Evolutionary conservation across 495 filamentous ascomycete species (phyloP), one percentile per base, ranked within the genome.

Genomic region (Hypoxylon lienhwacheense): DNA sequence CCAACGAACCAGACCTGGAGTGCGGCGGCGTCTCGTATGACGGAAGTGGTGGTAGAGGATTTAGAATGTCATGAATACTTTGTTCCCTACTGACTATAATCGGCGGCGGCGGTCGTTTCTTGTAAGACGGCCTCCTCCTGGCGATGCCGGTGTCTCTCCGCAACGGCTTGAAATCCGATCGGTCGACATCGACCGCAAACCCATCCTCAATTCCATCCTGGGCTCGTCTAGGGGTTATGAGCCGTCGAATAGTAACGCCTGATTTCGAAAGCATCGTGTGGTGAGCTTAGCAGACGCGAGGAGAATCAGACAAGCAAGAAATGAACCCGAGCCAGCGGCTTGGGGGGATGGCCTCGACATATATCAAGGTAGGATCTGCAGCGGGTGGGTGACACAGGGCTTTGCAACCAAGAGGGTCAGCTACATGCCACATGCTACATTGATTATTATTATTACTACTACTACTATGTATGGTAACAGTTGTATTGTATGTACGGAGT

Each of bases 1-100:
- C 71, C 59, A 77, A 73, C 64, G 76, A 81, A 46, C 71, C 74
- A 15, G 65, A 65, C 14, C 74, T 80, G 14, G 77, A 75, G 48
- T 71, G 66, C 14, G 73, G 72, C 12, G 71, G 76, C 31, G 37
- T 41, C 10, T 74, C 70, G 33, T 53, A 60, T 6, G 45, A 35
- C 7, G 73, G 73, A 10, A 76, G 48, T 8, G 74, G 69, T 31
- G 75, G 75, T 42, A 77, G 52, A 31, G 65, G 48, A 15, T 62
- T 55, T 16, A 66, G 52, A 20, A 72, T 70, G 20, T 65, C 63
- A 54, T 75, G 71, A 36, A 75, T 64, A 40, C 69, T 71, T 44
- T 73, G 72, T 53, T 70, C 66, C 49, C 66, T 64, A 21, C 64
- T 66, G 20, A 71, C 68, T 53, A 77, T 69, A 43, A 66, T 64